Base-by-base conservation (phyloP, 2,329 filamentous ascomycete genomes). In the Aspergillus terreus region DNA sequence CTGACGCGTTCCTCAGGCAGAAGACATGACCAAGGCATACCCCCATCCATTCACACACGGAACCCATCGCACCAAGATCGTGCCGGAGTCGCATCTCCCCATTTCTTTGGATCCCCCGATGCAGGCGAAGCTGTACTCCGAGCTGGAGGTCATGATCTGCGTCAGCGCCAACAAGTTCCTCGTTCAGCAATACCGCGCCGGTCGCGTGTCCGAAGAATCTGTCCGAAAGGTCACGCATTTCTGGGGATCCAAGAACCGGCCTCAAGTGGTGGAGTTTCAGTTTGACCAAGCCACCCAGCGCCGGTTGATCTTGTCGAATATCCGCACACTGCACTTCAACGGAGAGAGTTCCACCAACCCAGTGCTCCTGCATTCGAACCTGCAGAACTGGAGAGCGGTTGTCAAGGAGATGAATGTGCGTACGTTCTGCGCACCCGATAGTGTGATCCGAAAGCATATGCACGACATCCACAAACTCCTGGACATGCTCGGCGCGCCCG, bases 261-360 rank as follows among this genome's bases (percentile, higher is more conserved):
- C 76, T 14, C 68, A 71, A 38, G 77, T 81, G 19, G 66, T 73
- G 7, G 75, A 80, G 52, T 81, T 81, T 59, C 73, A 75, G 55
- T 81, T 78, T 57, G 78, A 81, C 59, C 75, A 79, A 60, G 62
- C 63, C 17, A 80, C 76, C 7, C 78, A 82, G 58, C 70, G 72
- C 10, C 70, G 76, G 17, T 62, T 82, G 4, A 72, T 81, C 50
- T 57, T 69, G 10, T 63, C 68, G 43, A 79, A 80, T 54, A 64
- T 78, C 44, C 64, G 71, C 14, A 71, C 63, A 6, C 67, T 81
- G 54, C 62, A 67, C 6, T 80, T 82, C 57, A 68, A 73, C 44
- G 76, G 76, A 6, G 65, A 71, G 14, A 66, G 65, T 43, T 67
- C 73, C 17, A 65, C 67, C 5, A 71, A 77, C 46, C 59, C 60